Percentiles rank a stretch among this genome's conserved stretches.
phyloP scores from a whole-genome alignment of 202 grass and related monocot genomes.

The Zoysia matrella region DNA sequence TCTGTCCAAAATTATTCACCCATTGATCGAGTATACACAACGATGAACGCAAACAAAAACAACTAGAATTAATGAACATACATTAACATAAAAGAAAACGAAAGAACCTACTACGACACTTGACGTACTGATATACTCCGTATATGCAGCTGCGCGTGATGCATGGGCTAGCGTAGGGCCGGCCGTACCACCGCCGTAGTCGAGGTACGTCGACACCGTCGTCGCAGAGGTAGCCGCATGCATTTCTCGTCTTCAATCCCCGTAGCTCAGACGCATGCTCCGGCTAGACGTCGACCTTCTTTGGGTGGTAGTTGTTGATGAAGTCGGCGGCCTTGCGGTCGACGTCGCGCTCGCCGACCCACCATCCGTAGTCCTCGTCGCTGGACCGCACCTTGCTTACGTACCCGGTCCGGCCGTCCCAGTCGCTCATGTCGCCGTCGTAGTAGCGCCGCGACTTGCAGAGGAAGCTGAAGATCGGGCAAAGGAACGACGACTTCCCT shows the following conservation, averaged over 20 bases:
- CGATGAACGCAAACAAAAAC: background rate
- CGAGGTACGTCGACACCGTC: background rate
- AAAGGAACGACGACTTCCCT: conserved; percentile 60
- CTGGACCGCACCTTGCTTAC: conserved; percentile 73
- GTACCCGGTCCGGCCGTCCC: conserved; percentile 48
- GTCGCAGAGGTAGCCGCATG: background rate
- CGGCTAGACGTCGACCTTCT: conserved; percentile 39
- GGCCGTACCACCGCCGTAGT: background rate
- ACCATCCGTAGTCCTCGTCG: conserved; percentile 81
- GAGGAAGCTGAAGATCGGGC: conserved; percentile 73
- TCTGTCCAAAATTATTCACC: conserved; percentile 23
- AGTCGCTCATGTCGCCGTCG: conserved; percentile 63
- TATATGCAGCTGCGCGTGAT: background rate
- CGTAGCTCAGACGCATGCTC: background rate
- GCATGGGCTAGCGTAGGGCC: background rate
- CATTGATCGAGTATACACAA: background rate
- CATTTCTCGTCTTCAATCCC: background rate
- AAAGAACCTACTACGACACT: conserved; percentile 5
- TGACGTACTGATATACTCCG: background rate
- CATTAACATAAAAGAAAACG: conserved; percentile 24
- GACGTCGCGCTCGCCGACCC: conserved; percentile 82
- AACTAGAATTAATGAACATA: conserved; percentile 29
- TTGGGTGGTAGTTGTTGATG: conserved; percentile 77
- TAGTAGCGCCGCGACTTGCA: conserved; percentile 46
- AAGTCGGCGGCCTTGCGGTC: conserved; percentile 82